Evolutionary conservation across 2,329 filamentous ascomycete genomes (phyloP).

Genomic region (Waltergamsia citrina): DNA sequence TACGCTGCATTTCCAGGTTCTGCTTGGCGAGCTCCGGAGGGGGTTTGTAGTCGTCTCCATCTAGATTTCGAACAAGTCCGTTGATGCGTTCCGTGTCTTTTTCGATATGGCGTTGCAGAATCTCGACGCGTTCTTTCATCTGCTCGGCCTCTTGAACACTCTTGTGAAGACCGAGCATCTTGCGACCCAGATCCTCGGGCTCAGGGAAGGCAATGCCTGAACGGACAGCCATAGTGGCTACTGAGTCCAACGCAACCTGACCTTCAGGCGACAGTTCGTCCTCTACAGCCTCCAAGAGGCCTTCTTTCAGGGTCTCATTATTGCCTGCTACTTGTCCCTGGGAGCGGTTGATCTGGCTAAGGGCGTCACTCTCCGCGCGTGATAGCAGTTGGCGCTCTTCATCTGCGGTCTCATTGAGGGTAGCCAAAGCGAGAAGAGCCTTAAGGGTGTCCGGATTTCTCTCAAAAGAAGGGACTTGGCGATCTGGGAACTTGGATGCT

Average conservation of each 20-base stretch:
- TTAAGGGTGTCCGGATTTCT: conserved; percentile 77
- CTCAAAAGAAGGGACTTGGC: conserved; percentile 65
- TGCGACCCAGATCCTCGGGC: conserved; percentile 37
- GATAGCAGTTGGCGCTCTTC: conserved; percentile 54
- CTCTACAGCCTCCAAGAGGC: conserved; percentile 44
- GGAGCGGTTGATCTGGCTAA: conserved; percentile 37
- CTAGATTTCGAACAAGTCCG: conserved; percentile 30
- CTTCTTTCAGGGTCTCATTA: conserved; percentile 14
- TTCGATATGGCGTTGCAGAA: conserved; percentile 47
- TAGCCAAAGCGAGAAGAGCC: conserved; percentile 62
- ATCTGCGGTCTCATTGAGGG: conserved; percentile 68
- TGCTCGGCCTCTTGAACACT: conserved; percentile 46
- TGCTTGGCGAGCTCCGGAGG: conserved; percentile 52
- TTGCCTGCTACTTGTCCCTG: conserved; percentile 2
- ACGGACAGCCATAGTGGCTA: conserved; percentile 41
- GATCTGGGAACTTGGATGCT: conserved; percentile 54
- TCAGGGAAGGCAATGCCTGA: conserved; percentile 39
- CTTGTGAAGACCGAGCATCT: conserved; percentile 46
- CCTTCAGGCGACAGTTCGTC: conserved; percentile 46
- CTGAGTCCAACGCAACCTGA: conserved; percentile 42
- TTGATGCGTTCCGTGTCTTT: conserved; percentile 33
- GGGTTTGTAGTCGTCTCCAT: conserved; percentile 38
- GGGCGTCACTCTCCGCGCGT: conserved; percentile 47
- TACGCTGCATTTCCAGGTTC: conserved; percentile 66
- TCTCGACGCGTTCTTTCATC: conserved; percentile 39